phyloP scores from a whole-genome alignment of 768 basidiomycete species.

The Mycena sanguinolenta region DNA sequence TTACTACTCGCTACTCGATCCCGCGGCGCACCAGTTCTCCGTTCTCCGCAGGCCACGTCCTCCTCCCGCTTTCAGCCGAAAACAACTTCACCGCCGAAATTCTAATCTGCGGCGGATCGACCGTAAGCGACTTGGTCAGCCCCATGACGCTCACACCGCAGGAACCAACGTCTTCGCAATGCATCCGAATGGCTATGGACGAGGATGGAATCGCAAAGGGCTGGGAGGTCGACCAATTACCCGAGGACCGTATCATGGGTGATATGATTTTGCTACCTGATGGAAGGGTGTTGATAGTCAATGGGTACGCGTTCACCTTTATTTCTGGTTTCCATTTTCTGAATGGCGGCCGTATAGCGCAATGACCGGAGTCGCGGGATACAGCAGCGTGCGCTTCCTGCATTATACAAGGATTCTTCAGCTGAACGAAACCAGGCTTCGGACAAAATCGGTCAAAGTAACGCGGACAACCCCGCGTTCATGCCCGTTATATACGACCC shows the following conservation, averaged over 20 bases:
- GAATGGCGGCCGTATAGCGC: too few relatives aligned
- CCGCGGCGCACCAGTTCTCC: slow-evolving; percentile 51
- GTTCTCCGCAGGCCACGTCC: slow-evolving; percentile 42
- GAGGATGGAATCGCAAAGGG: slow-evolving; percentile 48
- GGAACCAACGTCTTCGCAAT: slow-evolving; percentile 47
- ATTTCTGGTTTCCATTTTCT: too few relatives aligned
- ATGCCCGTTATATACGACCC: slow-evolving; percentile 50
- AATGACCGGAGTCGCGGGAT: slow-evolving; percentile 55
- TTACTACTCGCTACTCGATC: too few relatives aligned
- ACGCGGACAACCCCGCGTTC: slow-evolving; percentile 52
- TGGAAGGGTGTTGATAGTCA: slow-evolving; percentile 53
- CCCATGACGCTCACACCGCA: slow-evolving; percentile 39
- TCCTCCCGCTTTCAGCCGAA: slow-evolving; percentile 47
- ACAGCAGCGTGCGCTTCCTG: too few relatives aligned
- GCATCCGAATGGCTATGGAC: slow-evolving; percentile 48
- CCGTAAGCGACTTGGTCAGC: slow-evolving; percentile 31
- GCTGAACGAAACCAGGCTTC: too few relatives aligned
- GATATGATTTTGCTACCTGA: slow-evolving; percentile 50
- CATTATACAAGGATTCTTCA: too few relatives aligned
- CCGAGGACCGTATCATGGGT: slow-evolving; percentile 48
- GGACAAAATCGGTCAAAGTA: slow-evolving; percentile 40
- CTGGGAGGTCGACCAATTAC: slow-evolving; percentile 52
- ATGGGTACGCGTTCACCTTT: slow-evolving; percentile 47
- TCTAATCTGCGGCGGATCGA: slow-evolving; percentile 47
- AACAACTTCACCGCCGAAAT: slow-evolving; percentile 45